phyloP scores from a whole-genome alignment of 306 rosid species.

The Luffa acutangula region DNA sequence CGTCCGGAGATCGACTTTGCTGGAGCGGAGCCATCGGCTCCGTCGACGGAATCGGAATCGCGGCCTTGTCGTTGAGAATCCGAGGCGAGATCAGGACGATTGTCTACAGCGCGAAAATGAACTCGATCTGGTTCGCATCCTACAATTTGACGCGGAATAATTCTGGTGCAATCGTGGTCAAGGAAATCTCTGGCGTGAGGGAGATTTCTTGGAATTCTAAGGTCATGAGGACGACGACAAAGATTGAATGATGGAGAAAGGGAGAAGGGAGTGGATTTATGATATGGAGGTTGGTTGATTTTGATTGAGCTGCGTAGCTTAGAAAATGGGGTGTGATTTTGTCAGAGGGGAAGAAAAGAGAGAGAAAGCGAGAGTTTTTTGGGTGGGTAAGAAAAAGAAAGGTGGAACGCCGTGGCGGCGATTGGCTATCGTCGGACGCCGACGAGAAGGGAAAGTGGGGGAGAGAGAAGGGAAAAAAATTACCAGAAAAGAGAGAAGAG shows the following conservation, averaged over 20 bases:
- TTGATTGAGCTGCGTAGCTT: neutral
- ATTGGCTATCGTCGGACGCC: no score
- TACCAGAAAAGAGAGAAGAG: no score
- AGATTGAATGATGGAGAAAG: neutral
- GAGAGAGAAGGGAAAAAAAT: no score
- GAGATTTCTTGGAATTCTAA: slow-evolving; percentile 4
- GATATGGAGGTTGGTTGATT: neutral
- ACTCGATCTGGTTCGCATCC: neutral
- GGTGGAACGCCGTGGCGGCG: no score
- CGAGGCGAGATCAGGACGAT: neutral
- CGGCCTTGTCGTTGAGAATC: neutral
- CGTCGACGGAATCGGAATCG: neutral
- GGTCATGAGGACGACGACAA: neutral
- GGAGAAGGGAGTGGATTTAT: neutral
- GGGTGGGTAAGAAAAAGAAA: no score
- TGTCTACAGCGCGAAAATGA: neutral
- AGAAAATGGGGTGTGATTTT: neutral
- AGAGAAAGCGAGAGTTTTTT: slow-evolving; percentile 9
- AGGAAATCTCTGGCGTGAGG: neutral
- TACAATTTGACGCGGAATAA: neutral
- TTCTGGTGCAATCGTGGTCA: neutral
- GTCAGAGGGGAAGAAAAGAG: neutral
- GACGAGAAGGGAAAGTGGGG: no score
- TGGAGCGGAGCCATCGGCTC: neutral
- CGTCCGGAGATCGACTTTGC: neutral